Conservation (phyloP, 768 basidiomycete species). For the Pisolithus albus region DNA sequence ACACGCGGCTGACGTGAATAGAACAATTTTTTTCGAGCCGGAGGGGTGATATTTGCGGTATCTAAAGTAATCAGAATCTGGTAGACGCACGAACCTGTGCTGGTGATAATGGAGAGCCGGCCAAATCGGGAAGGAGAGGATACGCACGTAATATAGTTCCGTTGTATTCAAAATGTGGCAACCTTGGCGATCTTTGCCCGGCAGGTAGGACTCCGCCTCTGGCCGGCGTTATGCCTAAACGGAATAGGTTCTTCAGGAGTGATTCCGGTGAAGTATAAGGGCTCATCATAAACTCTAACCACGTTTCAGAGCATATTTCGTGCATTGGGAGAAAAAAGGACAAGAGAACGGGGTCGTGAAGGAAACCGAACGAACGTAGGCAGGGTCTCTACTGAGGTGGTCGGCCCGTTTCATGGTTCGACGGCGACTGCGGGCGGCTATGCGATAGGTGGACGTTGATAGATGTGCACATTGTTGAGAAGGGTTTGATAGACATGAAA, state of each 20-base stretch:
- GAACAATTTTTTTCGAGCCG: not conserved
- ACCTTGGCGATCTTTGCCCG: conserved; percentile 1
- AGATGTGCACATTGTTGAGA: not conserved
- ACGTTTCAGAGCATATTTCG: no score
- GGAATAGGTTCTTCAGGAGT: not conserved
- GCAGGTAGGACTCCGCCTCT: not conserved
- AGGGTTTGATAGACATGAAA: not conserved
- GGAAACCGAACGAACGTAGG: no score
- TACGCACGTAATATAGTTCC: not conserved
- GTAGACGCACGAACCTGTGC: not conserved
- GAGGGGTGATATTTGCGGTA: not conserved
- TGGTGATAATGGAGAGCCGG: not conserved
- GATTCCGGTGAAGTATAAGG: not conserved
- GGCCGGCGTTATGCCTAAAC: not conserved
- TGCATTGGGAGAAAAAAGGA: no score
- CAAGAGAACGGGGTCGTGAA: no score
- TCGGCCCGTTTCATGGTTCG: no score
- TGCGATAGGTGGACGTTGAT: not conserved
- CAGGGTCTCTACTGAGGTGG: no score
- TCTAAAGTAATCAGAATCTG: not conserved
- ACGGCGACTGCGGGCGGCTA: no score
- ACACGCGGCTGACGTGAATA: not conserved
- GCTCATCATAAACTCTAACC: not conserved
- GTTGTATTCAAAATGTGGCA: not conserved
- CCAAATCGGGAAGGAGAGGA: not conserved